Conservation (phyloP, 2,329 filamentous ascomycete genomes). For the Neofusicoccum umdonicola region DNA sequence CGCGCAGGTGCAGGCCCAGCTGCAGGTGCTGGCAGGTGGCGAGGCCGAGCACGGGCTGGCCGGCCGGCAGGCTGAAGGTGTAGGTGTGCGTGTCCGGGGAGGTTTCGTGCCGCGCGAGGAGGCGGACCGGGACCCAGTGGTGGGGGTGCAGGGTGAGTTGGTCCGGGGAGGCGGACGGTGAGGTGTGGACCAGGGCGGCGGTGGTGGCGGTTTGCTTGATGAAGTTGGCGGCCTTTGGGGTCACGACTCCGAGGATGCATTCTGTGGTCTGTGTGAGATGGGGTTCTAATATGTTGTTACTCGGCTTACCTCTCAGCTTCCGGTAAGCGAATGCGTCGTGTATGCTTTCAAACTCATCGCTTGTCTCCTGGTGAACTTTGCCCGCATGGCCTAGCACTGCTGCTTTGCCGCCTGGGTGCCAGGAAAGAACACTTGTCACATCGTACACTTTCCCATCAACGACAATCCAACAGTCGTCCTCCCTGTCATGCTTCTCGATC, state of each 20-base stretch:
- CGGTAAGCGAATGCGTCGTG: slow-evolving; percentile 53
- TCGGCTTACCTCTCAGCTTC: slow-evolving; percentile 41
- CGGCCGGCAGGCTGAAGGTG: slow-evolving; percentile 46
- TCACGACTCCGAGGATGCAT: slow-evolving; percentile 50
- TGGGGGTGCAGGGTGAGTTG: slow-evolving; percentile 43
- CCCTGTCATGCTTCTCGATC: slow-evolving; percentile 51
- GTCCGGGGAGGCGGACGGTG: slow-evolving; percentile 22
- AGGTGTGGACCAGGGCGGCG: slow-evolving; percentile 38
- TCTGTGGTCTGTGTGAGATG: slow-evolving; percentile 32
- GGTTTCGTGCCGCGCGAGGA: slow-evolving; percentile 38
- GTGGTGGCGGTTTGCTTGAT: slow-evolving; percentile 47
- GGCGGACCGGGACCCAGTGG: slow-evolving; percentile 48
- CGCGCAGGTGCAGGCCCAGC: slow-evolving; percentile 52
- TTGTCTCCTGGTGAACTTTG: slow-evolving; percentile 49
- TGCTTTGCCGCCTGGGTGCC: slow-evolving; percentile 52
- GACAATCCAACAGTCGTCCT: slow-evolving; percentile 55
- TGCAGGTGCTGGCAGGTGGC: slow-evolving; percentile 54
- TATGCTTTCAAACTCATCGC: slow-evolving; percentile 50
- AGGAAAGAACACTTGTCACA: slow-evolving; percentile 46
- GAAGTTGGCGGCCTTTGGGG: slow-evolving; percentile 48
- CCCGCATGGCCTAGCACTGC: slow-evolving; percentile 52
- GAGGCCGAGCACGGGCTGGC: slow-evolving; percentile 45
- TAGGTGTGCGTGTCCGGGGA: slow-evolving; percentile 48
- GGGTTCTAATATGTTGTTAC: background rate
- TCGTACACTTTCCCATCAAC: slow-evolving; percentile 54